Percentiles rank a stretch among this genome's conserved stretches.
Conservation (phyloP, 2,329 filamentous ascomycete genomes). For the Botrytis pseudocinerea region DNA sequence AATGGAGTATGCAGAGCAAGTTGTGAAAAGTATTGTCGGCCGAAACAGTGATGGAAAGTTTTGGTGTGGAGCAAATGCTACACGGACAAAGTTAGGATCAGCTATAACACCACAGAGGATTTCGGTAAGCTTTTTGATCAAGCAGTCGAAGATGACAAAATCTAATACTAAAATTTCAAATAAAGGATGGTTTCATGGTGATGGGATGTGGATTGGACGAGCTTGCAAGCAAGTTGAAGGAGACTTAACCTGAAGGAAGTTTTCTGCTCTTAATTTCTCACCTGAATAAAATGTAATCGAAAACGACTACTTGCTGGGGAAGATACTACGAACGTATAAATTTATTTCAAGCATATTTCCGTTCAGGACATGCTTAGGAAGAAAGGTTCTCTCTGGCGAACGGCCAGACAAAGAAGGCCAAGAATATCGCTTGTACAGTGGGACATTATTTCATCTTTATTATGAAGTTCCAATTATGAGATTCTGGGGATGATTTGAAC, state of each 20-base stretch:
- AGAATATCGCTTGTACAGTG: too few relatives aligned
- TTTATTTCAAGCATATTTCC: neutral
- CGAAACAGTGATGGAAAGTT: neutral
- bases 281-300: neutral
- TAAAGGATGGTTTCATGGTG: neutral
- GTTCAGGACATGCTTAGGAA: too few relatives aligned
- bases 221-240: neutral
- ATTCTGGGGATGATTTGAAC: too few relatives aligned
- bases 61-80: neutral
- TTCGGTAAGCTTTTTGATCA: neutral
- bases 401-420: too few relatives aligned
- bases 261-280: neutral
- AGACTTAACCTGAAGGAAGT: neutral
- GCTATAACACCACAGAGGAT: neutral
- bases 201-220: neutral
- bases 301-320: neutral
- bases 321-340: neutral
- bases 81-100: neutral
- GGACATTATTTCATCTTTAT: neutral
- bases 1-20: neutral
- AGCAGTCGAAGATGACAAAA: neutral
- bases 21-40: conserved; percentile 1
- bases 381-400: too few relatives aligned
- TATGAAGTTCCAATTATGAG: neutral
- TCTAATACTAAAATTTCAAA: neutral